These are phyloP conservation scores for Austroboletus niveus DNA, from an alignment of 1,284 basidiomycete species.

Conservation along the genomic window DNA sequence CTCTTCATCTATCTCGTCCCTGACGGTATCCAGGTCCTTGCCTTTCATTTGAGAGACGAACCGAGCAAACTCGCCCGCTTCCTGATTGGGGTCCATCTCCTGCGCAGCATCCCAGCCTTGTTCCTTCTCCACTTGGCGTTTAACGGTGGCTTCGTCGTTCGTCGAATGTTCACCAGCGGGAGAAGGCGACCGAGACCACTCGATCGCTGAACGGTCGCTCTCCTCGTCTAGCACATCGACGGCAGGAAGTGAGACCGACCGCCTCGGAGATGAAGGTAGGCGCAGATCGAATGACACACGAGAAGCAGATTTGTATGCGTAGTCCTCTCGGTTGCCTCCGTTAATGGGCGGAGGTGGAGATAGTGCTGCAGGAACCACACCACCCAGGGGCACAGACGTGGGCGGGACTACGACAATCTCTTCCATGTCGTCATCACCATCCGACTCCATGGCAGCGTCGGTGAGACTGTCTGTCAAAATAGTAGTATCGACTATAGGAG, in stretches of 20 bases:
- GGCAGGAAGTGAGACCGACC: slow-evolving; percentile 19
- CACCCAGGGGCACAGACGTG: not conserved
- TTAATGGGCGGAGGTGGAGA: slow-evolving; percentile 16
- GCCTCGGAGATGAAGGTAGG: slow-evolving; percentile 9
- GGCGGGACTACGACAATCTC: slow-evolving; percentile 15
- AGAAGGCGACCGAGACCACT: slow-evolving; percentile 49
- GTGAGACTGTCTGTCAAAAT: not conserved
- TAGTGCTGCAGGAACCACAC: slow-evolving; percentile 2
- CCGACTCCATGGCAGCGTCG: slow-evolving; percentile 11
- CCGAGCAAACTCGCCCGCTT: slow-evolving; percentile 88
- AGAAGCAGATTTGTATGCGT: slow-evolving; percentile 2
- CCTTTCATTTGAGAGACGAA: slow-evolving; percentile 91
- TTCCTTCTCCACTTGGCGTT: slow-evolving; percentile 15
- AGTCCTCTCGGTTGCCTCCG: slow-evolving; percentile 13
- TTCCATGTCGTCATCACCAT: slow-evolving; percentile 33
- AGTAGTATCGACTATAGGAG: not conserved
- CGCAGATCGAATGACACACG: slow-evolving; percentile 5
- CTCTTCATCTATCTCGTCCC: slow-evolving; percentile 90
- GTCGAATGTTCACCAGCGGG: slow-evolving; percentile 12
- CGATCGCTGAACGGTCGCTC: slow-evolving; percentile 30
- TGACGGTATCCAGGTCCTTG: slow-evolving; percentile 75
- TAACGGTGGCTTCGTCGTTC: not conserved
- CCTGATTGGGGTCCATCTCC: slow-evolving; percentile 79
- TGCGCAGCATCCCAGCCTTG: slow-evolving; percentile 69
- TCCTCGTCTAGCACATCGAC: slow-evolving; percentile 18